Percentiles rank a stretch among this genome's conserved stretches.
Conservation (phyloP, 225 moss, liverwort and hornwort genomes). For the Polytrichum commune region DNA sequence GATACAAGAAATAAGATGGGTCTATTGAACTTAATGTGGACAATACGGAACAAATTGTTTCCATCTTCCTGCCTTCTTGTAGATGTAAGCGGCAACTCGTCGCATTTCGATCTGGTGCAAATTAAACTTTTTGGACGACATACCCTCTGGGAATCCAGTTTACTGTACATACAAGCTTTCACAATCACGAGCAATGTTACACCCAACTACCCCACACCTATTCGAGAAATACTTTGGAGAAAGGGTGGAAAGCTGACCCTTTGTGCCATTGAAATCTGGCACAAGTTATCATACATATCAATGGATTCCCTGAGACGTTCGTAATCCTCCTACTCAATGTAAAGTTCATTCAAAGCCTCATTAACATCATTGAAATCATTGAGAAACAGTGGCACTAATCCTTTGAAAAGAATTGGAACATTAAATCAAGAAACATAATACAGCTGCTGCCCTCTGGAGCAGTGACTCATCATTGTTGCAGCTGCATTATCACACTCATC, state of each 20-base stretch:
- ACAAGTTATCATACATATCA: constrained; percentile 85
- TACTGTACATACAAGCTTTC: background rate
- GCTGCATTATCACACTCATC: constrained; percentile 89
- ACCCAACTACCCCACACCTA: too few species aligned
- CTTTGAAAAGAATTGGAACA: background rate
- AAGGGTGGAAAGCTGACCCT: constrained; percentile 38
- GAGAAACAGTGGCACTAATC: background rate
- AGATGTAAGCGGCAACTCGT: constrained; percentile 84
- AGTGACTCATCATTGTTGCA: constrained; percentile 90
- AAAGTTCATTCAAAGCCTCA: constrained; percentile 76
- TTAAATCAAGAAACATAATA: background rate
- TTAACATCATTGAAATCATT: constrained; percentile 28
- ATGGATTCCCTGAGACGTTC: constrained; percentile 81
- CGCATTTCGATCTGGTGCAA: constrained; percentile 68
- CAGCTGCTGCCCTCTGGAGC: constrained; percentile 67
- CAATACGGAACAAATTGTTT: constrained; percentile 56
- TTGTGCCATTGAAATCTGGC: constrained; percentile 80
- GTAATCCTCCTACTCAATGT: constrained; percentile 82
- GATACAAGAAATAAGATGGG: too few species aligned
- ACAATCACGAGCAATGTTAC: background rate
- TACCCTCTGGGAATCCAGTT: too few species aligned
- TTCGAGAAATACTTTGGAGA: background rate
- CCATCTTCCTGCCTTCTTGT: constrained; percentile 91
- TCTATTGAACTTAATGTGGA: background rate
- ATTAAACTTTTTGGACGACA: background rate